These are phyloP conservation scores for Monosporascus sp. DNA, from an alignment of 2,329 filamentous ascomycete genomes.

Conservation along the genomic window DNA sequence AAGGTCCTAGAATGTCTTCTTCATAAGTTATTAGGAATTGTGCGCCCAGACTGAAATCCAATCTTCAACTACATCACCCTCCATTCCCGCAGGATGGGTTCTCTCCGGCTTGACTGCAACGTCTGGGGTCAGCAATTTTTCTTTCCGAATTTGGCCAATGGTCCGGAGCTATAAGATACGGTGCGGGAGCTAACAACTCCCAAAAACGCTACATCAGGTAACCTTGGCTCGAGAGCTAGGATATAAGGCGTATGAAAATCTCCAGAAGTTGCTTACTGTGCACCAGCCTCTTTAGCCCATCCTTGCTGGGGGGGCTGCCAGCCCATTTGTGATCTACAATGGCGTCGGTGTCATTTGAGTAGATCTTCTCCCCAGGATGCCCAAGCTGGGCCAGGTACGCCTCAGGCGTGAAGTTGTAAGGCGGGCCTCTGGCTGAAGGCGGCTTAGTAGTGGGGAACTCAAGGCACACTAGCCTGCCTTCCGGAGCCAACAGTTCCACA, in stretches of 20 bases:
- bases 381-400: neutral
- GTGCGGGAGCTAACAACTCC: too few species aligned
- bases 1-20: too few species aligned
- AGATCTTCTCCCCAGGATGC: neutral
- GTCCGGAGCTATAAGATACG: too few species aligned
- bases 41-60: neutral
- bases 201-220: too few species aligned
- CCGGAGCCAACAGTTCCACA: conserved; percentile 22
- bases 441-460: conserved; percentile 36
- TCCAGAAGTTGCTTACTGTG: neutral
- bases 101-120: neutral
- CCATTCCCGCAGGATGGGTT: neutral
- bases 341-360: neutral
- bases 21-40: neutral
- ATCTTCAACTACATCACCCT: neutral
- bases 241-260: too few species aligned
- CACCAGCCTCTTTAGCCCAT: neutral
- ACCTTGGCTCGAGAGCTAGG: too few species aligned
- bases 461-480: conserved; percentile 32
- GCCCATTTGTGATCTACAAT: neutral
- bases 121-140: too few species aligned
- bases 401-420: neutral
- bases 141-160: too few species aligned
- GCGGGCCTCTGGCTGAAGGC: neutral
- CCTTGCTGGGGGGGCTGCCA: neutral